Evolutionary conservation across 176 grass and related monocot species (phyloP), one percentile per base, ranked within the genome.

Genomic region (Avena sativa): DNA sequence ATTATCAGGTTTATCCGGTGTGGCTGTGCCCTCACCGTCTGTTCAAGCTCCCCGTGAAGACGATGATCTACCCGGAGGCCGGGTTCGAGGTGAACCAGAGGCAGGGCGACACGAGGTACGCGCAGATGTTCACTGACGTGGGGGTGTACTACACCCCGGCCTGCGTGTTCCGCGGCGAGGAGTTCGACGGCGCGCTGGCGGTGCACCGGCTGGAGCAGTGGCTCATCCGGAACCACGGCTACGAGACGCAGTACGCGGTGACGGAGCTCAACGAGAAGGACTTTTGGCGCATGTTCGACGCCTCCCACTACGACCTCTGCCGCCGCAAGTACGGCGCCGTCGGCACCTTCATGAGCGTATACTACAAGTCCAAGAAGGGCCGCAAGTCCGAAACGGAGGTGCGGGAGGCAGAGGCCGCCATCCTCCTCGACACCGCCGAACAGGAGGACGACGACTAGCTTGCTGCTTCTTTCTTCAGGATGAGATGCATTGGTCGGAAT

Each of bases 201-300:
- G 97, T 98, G 32, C 87, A 72, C 79, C 84, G 74, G 40, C 59
- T 98, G 20, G 97, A 98, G 85, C 86, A 93, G 80, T 98, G 97
- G 97, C 87, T 98, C 64, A 91, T 96, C 12, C 86, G 94, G 76
- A 98, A 96, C 92, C 90, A 94, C 84, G 82, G 94, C 79, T 98
- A 96, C 97, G 94, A 98, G 89, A 92, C 97, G 2, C 97, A 98
- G 82, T 96, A 98, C 8, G 90, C 97, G 0, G 97, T 98, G 23
- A 96, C 97, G 0, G 97, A 98, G 87, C 87, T 98, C 60, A 91
- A 51, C 0, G 97, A 98, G 97, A 98, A 91, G 90, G 91, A 96
- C 86, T 98, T 98, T 83, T 98, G 97, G 97, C 86, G 92, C 72
- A 98, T 98, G 94, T 98, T 98, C 10, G 97, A 98, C 30, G 92